phyloP scores from a whole-genome alignment of 768 basidiomycete species.

The Boletus bicolor region DNA sequence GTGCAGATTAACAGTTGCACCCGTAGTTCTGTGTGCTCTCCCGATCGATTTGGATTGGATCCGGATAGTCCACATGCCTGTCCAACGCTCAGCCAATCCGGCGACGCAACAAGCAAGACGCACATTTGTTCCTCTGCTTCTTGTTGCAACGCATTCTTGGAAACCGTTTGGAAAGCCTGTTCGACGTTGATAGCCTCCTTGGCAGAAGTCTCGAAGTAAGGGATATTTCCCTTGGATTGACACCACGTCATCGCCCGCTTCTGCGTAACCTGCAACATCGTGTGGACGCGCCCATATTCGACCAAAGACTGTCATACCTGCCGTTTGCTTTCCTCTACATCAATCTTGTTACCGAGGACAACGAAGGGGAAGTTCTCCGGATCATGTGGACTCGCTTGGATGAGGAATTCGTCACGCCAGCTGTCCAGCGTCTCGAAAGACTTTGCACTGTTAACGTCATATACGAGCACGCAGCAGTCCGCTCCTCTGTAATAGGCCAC shows the following conservation, averaged over 20 bases:
- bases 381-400: slow-evolving; percentile 97
- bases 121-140: slow-evolving; percentile 95
- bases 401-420: slow-evolving; percentile 99
- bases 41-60: slow-evolving; percentile 95
- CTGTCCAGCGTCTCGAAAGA: slow-evolving; percentile 98
- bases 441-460: slow-evolving; percentile 98
- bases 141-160: slow-evolving; percentile 98
- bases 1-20: slow-evolving; percentile 73
- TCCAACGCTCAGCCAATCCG: slow-evolving; percentile 13
- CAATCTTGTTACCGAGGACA: slow-evolving; percentile 99
- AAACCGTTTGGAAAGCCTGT: slow-evolving; percentile 98
- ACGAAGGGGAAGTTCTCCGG: slow-evolving; percentile 99
- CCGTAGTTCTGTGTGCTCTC: slow-evolving; percentile 89
- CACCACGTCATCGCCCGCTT: slow-evolving; percentile 99
- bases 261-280: slow-evolving; percentile 77
- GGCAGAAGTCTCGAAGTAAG: slow-evolving; percentile 99
- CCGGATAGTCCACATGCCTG: slow-evolving; percentile 98
- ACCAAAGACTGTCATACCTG: slow-evolving; percentile 55
- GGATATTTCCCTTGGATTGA: slow-evolving; percentile 98
- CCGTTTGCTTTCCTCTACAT: slow-evolving; percentile 97
- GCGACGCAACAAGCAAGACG: slow-evolving; percentile 30
- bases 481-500: slow-evolving; percentile 99
- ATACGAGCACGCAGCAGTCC: slow-evolving; percentile 98
- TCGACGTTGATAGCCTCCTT: slow-evolving; percentile 99
- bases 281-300: neutral